Base-by-base conservation (phyloP, 2,329 filamentous ascomycete genomes). In the Anthostomella pinea region DNA sequence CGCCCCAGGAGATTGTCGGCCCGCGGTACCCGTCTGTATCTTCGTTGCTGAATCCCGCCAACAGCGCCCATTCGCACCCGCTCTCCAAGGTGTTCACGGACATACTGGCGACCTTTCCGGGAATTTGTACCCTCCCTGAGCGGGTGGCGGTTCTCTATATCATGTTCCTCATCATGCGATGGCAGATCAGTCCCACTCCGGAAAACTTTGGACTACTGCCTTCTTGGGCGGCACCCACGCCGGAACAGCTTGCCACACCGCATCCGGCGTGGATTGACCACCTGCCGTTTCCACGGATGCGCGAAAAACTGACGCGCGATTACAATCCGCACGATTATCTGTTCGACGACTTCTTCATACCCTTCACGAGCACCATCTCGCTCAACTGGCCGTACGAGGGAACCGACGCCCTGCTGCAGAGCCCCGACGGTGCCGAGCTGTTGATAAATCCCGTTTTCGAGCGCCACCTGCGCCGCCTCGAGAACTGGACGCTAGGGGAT, bases 381-480 rank as follows among this genome's bases (percentile, higher is more conserved):
- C 62, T 95, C 11, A 93, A 90, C 49, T 96, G 89, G 89, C 85
- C 85, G 0, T 91, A 94, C 55, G 82, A 87, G 38, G 73, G 80
- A 1, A 79, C 77, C 0, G 83, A 89, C 49, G 79, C 81, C 22
- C 67, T 95, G 17, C 65, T 87, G 17, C 69, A 74, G 35, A 69
- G 74, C 17, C 69, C 73, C 0, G 72, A 70, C 3, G 65, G 66
- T 5, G 78, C 83, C 7, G 83, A 89, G 52, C 69, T 88, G 41
- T 72, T 85, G 46, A 87, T 95, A 45, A 95, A 93, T 47, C 88
- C 88, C 0, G 85, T 87, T 0, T 95, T 95, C 58, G 87, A 94
- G 63, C 72, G 79, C 23, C 89, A 96, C 58, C 57, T 95, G 31
- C 66, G 83, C 3, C 73, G 85, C 27, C 56, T 89, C 24, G 76